Evolutionary conservation across 192 early-diverging fungal genomes (phyloP).

Genomic region (Podila horticola): DNA sequence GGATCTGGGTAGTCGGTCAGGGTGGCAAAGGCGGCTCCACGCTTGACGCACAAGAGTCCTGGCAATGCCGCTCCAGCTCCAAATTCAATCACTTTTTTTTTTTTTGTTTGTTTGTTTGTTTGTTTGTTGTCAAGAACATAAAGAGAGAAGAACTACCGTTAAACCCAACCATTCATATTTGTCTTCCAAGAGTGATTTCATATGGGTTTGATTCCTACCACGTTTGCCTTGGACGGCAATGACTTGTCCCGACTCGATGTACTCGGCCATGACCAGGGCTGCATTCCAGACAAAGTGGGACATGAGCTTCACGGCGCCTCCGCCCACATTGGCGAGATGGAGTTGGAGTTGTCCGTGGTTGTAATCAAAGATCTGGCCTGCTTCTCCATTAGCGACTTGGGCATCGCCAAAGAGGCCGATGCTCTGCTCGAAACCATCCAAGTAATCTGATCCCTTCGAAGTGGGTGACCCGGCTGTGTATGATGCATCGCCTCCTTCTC

Average conservation of each 20-base stretch:
- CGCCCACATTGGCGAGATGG: slow-evolving; percentile 42
- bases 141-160: background rate
- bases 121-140: too few relatives aligned
- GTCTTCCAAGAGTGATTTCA: background rate
- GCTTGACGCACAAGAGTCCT: slow-evolving; percentile 32
- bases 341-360: slow-evolving; percentile 9
- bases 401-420: slow-evolving; percentile 51
- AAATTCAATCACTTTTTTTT: slow-evolving; percentile 34
- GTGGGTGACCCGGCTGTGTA: background rate
- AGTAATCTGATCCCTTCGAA: slow-evolving; percentile 8
- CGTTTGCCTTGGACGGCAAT: slow-evolving; percentile 31
- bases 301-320: slow-evolving; percentile 36
- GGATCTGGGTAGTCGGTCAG: slow-evolving; percentile 45
- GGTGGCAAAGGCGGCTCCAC: slow-evolving; percentile 23
- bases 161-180: background rate
- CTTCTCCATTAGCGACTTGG: slow-evolving; percentile 32
- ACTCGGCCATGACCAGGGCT: slow-evolving; percentile 41
- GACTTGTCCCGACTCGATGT: slow-evolving; percentile 25
- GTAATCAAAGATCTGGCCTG: slow-evolving; percentile 48
- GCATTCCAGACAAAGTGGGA: slow-evolving; percentile 51
- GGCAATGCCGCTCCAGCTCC: slow-evolving; percentile 46
- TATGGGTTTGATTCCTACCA: slow-evolving; percentile 11
- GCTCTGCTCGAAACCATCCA: slow-evolving; percentile 43
- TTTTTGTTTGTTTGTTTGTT: too few relatives aligned
- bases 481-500: background rate